Evolutionary conservation across 106 monocot species (phyloP).

Genomic region (Platanthera guangdongensis): DNA sequence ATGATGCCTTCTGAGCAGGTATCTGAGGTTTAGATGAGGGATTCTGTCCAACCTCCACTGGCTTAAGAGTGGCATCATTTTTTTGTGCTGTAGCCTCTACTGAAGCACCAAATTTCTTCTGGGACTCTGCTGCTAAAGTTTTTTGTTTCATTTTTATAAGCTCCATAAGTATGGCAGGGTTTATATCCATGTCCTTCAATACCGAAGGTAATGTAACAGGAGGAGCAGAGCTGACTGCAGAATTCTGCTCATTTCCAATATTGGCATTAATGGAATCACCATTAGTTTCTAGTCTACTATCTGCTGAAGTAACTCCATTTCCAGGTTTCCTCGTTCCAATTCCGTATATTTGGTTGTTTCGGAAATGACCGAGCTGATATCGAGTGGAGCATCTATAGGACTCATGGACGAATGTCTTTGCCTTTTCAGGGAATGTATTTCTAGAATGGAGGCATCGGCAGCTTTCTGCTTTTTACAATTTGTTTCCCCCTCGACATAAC

Average conservation of each 20-base stretch:
- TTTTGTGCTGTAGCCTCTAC: slow-evolving; percentile 4
- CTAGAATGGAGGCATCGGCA: slow-evolving; percentile 18
- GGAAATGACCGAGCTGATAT: not conserved
- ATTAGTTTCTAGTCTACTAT: slow-evolving; percentile 7
- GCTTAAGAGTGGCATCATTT: slow-evolving; percentile 8
- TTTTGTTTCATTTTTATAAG: slow-evolving; percentile 54
- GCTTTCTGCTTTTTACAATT: slow-evolving; percentile 54
- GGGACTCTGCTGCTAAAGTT: slow-evolving; percentile 39
- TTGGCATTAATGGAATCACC: slow-evolving; percentile 5
- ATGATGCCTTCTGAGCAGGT: slow-evolving; percentile 7
- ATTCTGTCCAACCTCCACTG: slow-evolving; percentile 14
- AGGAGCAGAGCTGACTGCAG: slow-evolving; percentile 14
- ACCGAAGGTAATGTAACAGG: slow-evolving; percentile 38
- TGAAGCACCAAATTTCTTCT: slow-evolving; percentile 24
- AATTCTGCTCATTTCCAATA: slow-evolving; percentile 11
- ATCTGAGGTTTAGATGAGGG: slow-evolving; percentile 15
- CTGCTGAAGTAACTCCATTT: slow-evolving; percentile 15
- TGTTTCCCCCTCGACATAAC: slow-evolving; percentile 6
- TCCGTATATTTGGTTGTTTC: slow-evolving; percentile 13
- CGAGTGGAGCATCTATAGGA: slow-evolving; percentile 15
- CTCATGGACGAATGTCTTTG: slow-evolving; percentile 25
- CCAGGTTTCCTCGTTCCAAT: slow-evolving; percentile 18
- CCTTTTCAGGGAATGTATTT: slow-evolving; percentile 44
- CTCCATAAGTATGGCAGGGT: slow-evolving; percentile 66
- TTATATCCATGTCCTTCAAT: slow-evolving; percentile 61